A percentile compares a stretch with the other conserved stretches of the same genome.
phyloP scores from a whole-genome alignment of 352 stramenopile genomes.

The Blastocystis hominis region DNA sequence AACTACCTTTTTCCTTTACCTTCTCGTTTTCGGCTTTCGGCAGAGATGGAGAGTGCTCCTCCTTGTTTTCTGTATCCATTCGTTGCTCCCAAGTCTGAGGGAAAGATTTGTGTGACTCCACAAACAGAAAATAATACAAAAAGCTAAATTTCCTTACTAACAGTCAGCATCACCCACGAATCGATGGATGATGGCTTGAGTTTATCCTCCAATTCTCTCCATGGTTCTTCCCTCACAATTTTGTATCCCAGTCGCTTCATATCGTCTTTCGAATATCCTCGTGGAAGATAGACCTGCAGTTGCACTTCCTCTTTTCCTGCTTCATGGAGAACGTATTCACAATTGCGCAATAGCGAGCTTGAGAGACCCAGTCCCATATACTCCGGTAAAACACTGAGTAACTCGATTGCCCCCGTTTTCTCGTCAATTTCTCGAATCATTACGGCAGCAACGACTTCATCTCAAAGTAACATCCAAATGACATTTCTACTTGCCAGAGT shows the following conservation, averaged over 20 bases:
- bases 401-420: not conserved
- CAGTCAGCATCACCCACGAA: not conserved
- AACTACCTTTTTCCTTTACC: not conserved
- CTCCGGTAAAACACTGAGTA: slow-evolving; percentile 29
- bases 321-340: slow-evolving; percentile 33
- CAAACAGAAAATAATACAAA: slow-evolving; percentile 6
- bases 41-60: not conserved
- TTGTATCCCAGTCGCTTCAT: not conserved
- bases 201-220: slow-evolving; percentile 11
- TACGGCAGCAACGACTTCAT: not conserved
- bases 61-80: not conserved
- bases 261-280: not conserved
- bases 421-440: not conserved
- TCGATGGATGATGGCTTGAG: not conserved
- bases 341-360: not conserved
- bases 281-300: slow-evolving; percentile 8
- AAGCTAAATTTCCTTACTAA: slow-evolving; percentile 25
- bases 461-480: not conserved
- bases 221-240: not conserved
- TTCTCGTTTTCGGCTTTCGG: not conserved
- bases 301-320: not conserved
- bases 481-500: not conserved
- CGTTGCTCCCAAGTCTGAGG: not conserved
- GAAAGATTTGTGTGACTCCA: not conserved
- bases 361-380: slow-evolving; percentile 37